Evolutionary conservation across 108 stramenopile species (phyloP).

Genomic region (Epithemia pelagica): DNA sequence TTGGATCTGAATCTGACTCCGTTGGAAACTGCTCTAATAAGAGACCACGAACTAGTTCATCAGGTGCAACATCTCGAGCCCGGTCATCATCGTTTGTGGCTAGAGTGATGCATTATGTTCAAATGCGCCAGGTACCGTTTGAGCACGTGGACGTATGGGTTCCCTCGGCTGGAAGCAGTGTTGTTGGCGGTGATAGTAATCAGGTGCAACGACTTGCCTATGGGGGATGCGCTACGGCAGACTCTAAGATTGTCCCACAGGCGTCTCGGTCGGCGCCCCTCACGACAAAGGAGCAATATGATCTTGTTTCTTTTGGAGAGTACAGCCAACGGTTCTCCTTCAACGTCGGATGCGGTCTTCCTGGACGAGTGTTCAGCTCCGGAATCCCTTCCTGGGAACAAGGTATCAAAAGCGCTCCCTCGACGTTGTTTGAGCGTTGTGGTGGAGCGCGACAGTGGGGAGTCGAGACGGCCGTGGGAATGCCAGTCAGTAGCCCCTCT

Average conservation of each 20-base stretch:
- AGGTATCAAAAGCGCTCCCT: slow-evolving; percentile 75
- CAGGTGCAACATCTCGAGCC: background rate
- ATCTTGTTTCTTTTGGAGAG: slow-evolving; percentile 73
- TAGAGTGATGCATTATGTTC: slow-evolving; percentile 55
- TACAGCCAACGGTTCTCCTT: slow-evolving; percentile 85
- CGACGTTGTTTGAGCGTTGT: slow-evolving; percentile 72
- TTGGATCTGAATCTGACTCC: slow-evolving; percentile 1
- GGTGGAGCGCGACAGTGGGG: slow-evolving; percentile 83
- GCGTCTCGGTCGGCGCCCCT: slow-evolving; percentile 25
- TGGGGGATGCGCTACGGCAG: slow-evolving; percentile 64
- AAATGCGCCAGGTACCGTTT: slow-evolving; percentile 66
- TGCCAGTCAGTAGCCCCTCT: slow-evolving; percentile 73
- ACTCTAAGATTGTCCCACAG: slow-evolving; percentile 30
- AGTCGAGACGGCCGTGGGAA: slow-evolving; percentile 72
- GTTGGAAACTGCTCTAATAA: background rate
- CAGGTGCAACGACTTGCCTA: slow-evolving; percentile 47
- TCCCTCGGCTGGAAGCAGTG: slow-evolving; percentile 35
- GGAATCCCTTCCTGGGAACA: slow-evolving; percentile 84
- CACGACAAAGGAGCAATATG: slow-evolving; percentile 52
- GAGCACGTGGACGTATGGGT: slow-evolving; percentile 86
- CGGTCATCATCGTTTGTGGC: slow-evolving; percentile 70
- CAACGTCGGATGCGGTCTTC: slow-evolving; percentile 77
- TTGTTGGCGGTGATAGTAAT: slow-evolving; percentile 4
- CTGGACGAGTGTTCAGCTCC: slow-evolving; percentile 73
- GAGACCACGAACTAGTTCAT: background rate